A percentile compares a stretch with the other conserved stretches of the same genome.
These are phyloP conservation scores for Suillus occidentalis DNA, from an alignment of 768 basidiomycete species.

Conservation along the genomic window DNA sequence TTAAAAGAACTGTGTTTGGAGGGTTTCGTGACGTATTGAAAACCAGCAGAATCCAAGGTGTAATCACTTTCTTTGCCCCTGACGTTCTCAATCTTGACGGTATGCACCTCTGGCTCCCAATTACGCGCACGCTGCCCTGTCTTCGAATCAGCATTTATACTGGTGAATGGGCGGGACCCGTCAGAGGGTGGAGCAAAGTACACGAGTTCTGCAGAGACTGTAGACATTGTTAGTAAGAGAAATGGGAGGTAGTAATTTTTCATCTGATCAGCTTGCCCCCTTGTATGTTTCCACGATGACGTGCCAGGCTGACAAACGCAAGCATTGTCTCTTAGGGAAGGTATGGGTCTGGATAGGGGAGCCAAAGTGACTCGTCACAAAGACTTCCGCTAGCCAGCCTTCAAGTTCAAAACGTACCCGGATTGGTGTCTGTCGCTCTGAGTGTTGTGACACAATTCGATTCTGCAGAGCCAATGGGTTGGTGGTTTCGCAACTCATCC, in stretches of 20 bases:
- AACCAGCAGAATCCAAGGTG: slow-evolving; percentile 52
- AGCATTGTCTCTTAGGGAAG: too few species aligned
- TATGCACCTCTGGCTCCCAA: slow-evolving; percentile 27
- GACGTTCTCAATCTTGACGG: slow-evolving; percentile 49
- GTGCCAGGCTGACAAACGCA: not conserved
- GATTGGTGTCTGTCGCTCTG: not conserved
- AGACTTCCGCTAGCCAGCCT: not conserved
- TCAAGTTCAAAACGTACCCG: not conserved
- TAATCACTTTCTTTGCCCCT: slow-evolving; percentile 48
- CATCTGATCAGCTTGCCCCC: not conserved
- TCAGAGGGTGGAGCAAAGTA: slow-evolving; percentile 41
- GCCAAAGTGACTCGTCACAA: not conserved
- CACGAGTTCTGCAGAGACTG: slow-evolving; percentile 29
- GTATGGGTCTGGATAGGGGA: not conserved
- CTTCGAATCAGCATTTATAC: slow-evolving; percentile 34
- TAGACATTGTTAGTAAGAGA: not conserved
- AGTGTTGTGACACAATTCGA: not conserved
- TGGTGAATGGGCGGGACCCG: slow-evolving; percentile 41
- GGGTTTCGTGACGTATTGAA: slow-evolving; percentile 41
- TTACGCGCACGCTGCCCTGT: slow-evolving; percentile 42
- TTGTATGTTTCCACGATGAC: not conserved
- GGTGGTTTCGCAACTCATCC: not conserved
- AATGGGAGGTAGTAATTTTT: not conserved
- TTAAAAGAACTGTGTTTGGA: slow-evolving; percentile 48
- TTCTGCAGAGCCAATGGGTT: not conserved